Evolutionary conservation across 768 basidiomycete species (phyloP), one percentile per base, ranked within the genome.

Genomic region (Candolleomyces eurysporus): DNA sequence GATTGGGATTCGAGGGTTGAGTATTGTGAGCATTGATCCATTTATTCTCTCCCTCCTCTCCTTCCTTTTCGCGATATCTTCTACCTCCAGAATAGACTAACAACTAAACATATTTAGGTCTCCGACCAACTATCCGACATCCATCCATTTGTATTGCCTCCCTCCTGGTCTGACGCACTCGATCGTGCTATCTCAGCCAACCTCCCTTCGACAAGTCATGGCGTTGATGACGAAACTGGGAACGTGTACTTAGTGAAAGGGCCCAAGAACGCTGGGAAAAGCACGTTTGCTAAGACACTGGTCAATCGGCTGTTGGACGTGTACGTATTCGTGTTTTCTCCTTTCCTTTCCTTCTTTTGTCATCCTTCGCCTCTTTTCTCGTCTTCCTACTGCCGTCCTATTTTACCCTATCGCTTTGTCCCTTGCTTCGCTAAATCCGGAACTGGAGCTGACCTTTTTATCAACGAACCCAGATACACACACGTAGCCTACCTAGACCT

Each of bases 401-500:
- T 36, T 5, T 6, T 36, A 36, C 36, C 5, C 11, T 5, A 1
- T 36, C 36, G 1, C 6, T 5, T 11, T 7, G 3, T 11, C 11
- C 36, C 6, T 36, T 5, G 36, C 36, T 36, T 6, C 5, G 6
- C 36, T 6, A 11, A 36, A 36, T 4, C 26, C 26, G 26, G 26
- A 26, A 26, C 26, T 26, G 26, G 26, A 21, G 31, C 48, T 55
- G n/a, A 17, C 43, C 49, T 46, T 1, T 46, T 17, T 1, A 46
- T 46, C 19, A 19, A 46, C 42, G 42, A 8, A 10, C 30, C 13
- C 61, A 93, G 90, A 31, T 92, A 92, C 75, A 78, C 79, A 22
- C 81, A 80, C n/a, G 93, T 98, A 3, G 96, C 94, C 0, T 97
- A 85, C 71, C 81, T 99, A 8, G 96, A 98, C 70, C 92, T 91